Conservation (phyloP, 371 early-diverging fungal species). For the Mortierella sp. region DNA sequence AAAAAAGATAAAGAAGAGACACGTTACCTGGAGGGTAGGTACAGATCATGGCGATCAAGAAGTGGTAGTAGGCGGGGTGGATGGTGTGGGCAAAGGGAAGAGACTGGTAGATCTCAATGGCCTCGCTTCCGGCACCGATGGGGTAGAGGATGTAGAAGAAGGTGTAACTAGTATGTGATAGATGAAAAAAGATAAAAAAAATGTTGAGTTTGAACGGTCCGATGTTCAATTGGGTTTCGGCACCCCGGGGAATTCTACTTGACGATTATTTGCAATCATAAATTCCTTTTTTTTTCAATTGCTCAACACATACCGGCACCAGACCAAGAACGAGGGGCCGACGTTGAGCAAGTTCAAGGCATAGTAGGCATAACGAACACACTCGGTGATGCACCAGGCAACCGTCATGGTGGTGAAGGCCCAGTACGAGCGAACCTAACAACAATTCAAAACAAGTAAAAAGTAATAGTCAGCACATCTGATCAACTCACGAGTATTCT, state of each 20-base stretch:
- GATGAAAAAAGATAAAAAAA: constrained; percentile 4
- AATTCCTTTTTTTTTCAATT: constrained; percentile 3
- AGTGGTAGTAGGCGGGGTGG: constrained; percentile 65
- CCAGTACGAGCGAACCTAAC: constrained; percentile 71
- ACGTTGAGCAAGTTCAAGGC: constrained; percentile 73
- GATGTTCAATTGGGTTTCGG: constrained; percentile 38
- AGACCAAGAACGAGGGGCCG: constrained; percentile 70
- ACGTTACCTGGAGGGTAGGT: constrained; percentile 79
- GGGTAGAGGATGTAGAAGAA: constrained; percentile 94
- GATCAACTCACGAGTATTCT: too few species aligned
- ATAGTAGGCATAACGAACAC: constrained; percentile 91
- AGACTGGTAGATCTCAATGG: constrained; percentile 80
- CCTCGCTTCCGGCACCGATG: constrained; percentile 89
- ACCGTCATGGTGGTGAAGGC: constrained; percentile 87
- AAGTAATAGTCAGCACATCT: neutral
- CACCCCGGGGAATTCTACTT: neutral
- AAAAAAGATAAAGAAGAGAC: constrained; percentile 8
- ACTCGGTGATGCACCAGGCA: constrained; percentile 95
- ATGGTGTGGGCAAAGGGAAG: constrained; percentile 74
- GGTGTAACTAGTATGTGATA: constrained; percentile 78
- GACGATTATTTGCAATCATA: neutral
- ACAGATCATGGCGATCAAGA: constrained; percentile 67
- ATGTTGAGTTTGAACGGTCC: constrained; percentile 32
- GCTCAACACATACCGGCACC: constrained; percentile 66
- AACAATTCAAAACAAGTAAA: constrained; percentile 2